These are phyloP conservation scores for Murraya koenigii DNA, from an alignment of 345 rosid species.

Conservation along the genomic window DNA sequence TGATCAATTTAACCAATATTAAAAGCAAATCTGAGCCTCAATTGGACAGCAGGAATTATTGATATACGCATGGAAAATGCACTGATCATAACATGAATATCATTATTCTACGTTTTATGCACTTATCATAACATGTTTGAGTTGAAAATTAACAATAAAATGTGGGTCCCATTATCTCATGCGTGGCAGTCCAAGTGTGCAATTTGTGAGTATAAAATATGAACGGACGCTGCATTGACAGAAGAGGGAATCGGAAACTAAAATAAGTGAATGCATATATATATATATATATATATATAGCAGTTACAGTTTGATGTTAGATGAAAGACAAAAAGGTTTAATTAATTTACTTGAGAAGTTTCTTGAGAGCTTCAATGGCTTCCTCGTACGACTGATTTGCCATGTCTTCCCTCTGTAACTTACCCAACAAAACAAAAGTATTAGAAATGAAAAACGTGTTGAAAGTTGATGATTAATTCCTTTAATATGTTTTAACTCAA, in stretches of 20 bases:
- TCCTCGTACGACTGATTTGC: constrained; percentile 63
- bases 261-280: background rate
- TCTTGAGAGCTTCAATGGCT: constrained; percentile 81
- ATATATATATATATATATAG: too few relatives aligned
- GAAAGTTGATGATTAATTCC: background rate
- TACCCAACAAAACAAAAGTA: background rate
- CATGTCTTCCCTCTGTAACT: constrained; percentile 60
- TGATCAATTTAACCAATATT: too few relatives aligned
- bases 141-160: too few relatives aligned
- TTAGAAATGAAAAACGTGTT: background rate
- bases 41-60: too few relatives aligned
- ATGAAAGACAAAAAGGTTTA: too few relatives aligned
- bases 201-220: background rate
- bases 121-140: too few relatives aligned
- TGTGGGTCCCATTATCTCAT: too few relatives aligned
- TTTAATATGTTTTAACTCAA: background rate
- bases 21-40: too few relatives aligned
- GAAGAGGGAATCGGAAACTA: background rate
- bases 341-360: constrained; percentile 52
- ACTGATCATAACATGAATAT: too few relatives aligned
- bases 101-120: too few relatives aligned
- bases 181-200: background rate
- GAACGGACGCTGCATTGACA: background rate
- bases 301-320: background rate
- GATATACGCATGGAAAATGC: too few relatives aligned